These are phyloP conservation scores for Stachybotrys chlorohalonatus DNA, from an alignment of 2,329 filamentous ascomycete genomes.

Conservation along the genomic window DNA sequence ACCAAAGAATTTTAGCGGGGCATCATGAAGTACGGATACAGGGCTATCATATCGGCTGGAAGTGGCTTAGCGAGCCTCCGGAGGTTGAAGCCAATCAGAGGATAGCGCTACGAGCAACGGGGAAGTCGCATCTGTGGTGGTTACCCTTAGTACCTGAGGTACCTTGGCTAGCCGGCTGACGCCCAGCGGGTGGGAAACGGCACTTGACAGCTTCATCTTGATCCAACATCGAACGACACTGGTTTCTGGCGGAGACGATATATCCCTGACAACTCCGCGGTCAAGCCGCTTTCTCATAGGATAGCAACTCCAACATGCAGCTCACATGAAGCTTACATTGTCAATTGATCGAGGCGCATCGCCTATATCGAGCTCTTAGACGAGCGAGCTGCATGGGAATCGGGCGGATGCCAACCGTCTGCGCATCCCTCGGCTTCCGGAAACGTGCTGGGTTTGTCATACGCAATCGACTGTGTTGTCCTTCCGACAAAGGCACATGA, in stretches of 20 bases:
- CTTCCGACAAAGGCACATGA: neutral
- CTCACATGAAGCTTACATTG: neutral
- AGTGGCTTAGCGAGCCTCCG: neutral
- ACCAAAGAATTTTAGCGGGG: neutral
- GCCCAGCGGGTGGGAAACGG: too few relatives aligned
- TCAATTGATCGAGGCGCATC: neutral
- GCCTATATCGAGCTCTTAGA: neutral
- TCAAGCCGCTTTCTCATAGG: too few relatives aligned
- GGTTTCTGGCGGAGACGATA: too few relatives aligned
- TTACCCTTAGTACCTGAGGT: too few relatives aligned
- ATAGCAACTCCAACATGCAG: neutral
- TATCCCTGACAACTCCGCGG: too few relatives aligned
- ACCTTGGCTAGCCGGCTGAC: too few relatives aligned
- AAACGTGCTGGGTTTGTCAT: neutral
- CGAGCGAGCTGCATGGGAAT: too few relatives aligned
- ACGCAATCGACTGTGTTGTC: neutral
- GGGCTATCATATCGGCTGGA: neutral
- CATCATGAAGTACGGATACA: neutral
- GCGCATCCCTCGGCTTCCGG: too few relatives aligned
- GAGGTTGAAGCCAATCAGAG: neutral
- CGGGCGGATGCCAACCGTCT: too few relatives aligned
- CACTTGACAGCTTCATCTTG: neutral
- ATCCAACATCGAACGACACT: neutral
- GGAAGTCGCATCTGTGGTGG: too few relatives aligned
- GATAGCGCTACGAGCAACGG: neutral